Base-by-base conservation (phyloP, 208 protist species). In the Tritrichomonas musculus region DNA sequence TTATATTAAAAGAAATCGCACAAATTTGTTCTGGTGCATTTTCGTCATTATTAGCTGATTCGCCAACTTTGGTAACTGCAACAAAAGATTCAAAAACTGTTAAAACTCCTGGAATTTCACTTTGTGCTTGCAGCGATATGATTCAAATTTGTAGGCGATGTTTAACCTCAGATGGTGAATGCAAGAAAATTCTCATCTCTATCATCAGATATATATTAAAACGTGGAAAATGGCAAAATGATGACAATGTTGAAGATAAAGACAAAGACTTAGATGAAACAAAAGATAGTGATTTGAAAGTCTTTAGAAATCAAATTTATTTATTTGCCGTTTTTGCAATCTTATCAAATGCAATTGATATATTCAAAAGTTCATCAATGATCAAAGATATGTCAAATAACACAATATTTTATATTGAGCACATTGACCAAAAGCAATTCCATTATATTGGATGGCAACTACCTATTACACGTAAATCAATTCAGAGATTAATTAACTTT, bases 321-420 rank as follows among this genome's bases (percentile, higher is more conserved):
- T 57, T 88, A 33, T 88, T 60, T 88, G 41, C 41, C 4, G 77
- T 88, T 88, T 88, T 88, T 50, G 77, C 77, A 44, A 49, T 88
- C 57, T 57, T 88, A 39, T 88, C 77, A 57, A 88, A 88, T 30
- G 33, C 47, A 0, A 88, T 88, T 88, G 8, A 33, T 20, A 88
- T 39, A n/a, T 27, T 47, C 57, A 25, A 39, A n/a, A 30, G 22
- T 9, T 60, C 33, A 57, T 88, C 77, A 4, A 27, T 88, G 20
- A 88, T 88, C 41, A 57, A 88, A 88, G 47, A 57, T 47, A 82
- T 47, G 8, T 82, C 73, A 44, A 55, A 44, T 27, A 88, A 88
- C n/a, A 17, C 0, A 17, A 49, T 88, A 55, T 88, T 41, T 36
- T 88, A 88, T 88, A 44, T 88, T 36, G 57, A 20, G 22, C 27